Conservation (phyloP, 163 green algal species). For the Scenedesmus sp. region DNA sequence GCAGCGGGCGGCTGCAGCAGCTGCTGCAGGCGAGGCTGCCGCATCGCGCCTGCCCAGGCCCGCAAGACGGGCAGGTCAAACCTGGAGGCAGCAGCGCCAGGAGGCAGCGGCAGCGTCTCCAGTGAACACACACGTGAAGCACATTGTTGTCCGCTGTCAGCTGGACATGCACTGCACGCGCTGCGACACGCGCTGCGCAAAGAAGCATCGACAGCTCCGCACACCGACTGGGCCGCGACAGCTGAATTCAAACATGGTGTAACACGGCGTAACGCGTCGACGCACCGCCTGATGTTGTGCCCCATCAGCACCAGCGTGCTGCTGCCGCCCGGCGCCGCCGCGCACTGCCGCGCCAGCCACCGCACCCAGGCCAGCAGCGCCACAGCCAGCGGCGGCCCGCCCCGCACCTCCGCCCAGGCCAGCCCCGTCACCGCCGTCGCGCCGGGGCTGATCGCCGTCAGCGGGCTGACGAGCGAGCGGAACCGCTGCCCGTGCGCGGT, state of each 20-base stretch:
- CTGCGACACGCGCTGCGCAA: too few species aligned
- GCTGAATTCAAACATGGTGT: neutral
- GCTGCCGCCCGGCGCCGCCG: neutral
- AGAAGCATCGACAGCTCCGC: too few species aligned
- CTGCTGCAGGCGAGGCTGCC: neutral
- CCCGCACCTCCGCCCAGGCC: neutral
- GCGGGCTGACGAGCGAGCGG: neutral
- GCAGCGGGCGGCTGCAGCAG: neutral
- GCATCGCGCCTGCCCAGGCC: neutral
- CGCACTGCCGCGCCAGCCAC: slow-evolving; percentile 23
- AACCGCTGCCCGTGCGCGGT: neutral
- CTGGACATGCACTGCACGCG: too few species aligned
- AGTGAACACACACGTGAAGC: neutral
- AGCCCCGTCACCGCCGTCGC: neutral
- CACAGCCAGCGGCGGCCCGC: neutral
- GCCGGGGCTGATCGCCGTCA: neutral
- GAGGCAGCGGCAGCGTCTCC: neutral
- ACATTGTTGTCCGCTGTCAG: too few species aligned
- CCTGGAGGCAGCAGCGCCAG: neutral
- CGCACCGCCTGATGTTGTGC: slow-evolving; percentile 38
- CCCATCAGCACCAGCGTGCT: slow-evolving; percentile 14
- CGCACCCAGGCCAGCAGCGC: slow-evolving; percentile 22
- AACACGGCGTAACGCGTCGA: neutral
- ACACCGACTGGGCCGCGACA: neutral
- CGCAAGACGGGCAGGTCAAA: neutral